Base-by-base conservation (phyloP, 441 rosid genomes). In the Adansonia madagascariensis region DNA sequence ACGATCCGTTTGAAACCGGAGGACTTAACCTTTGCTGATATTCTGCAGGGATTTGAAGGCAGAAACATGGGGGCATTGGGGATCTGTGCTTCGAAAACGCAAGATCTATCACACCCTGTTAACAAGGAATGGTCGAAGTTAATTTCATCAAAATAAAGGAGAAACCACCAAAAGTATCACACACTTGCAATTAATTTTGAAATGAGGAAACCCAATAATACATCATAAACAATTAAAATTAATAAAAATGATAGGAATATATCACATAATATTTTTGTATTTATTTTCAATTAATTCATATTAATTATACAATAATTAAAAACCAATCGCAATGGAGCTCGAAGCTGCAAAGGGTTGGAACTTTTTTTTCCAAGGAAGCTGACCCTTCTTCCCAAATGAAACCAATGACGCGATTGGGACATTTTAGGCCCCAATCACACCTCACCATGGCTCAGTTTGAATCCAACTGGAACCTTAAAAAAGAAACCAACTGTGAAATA, bases 31-130 rank as follows among this genome's bases (percentile, higher is more conserved):
- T 82, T 20, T 83, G 86, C 78, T 87, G 97, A 66, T 89, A 87
- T 27, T 83, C 79, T 8, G 80, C 80, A 0, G 97, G 82, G 71
- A 97, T 85, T 67, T 93, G 91, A 73, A 97, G 92, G 84, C 99
- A 97, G 80, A 92, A 92, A 86, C 99, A 97, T 0, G 98, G 92
- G 46, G 87, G 49, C 88, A 84, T 84, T 8, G 90, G 92, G 77
- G 88, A 78, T 12, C 94, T 91, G n/a, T 86, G 93, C 88, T 86
- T 93, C 59, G 89, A 84, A 76, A 97, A 97, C 73, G 97, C 98
- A 43, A 81, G 88, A 50, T 94, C 98, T 15, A 97, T 82, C 35
- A 93, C 87, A 57, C 98, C 99, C 98, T 97, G 87, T 82, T 63
- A 68, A 67, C 39, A 44, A 72, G 76, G 53, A 80, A 55, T 10